Conservation (phyloP, 78 protist genomes). For the Dictyostelium intermedium region DNA sequence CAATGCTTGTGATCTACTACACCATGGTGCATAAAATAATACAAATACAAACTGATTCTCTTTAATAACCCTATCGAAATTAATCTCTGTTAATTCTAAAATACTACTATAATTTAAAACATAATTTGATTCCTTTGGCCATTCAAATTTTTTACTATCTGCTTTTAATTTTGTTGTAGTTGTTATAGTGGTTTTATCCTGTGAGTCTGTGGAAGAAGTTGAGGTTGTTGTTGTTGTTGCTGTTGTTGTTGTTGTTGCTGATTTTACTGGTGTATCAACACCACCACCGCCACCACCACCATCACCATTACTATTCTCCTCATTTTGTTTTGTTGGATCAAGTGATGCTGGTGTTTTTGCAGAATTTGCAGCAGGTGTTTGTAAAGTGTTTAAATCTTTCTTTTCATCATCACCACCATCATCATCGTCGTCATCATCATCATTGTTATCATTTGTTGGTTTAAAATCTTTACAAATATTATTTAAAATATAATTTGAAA, state of each 20-base stretch:
- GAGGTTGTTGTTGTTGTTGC: background rate
- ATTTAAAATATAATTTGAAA: background rate
- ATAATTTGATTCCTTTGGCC: slow-evolving; percentile 9
- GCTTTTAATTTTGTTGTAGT: background rate
- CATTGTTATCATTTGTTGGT: background rate
- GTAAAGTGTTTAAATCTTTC: background rate
- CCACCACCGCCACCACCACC: too few species aligned
- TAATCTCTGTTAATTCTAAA: slow-evolving; percentile 9
- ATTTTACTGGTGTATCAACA: background rate
- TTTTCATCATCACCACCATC: background rate
- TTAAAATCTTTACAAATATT: background rate
- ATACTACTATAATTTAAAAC: background rate
- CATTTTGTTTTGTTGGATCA: background rate
- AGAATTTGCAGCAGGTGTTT: background rate
- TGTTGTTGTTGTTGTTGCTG: background rate
- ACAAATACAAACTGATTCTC: slow-evolving; percentile 55
- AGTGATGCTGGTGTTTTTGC: background rate
- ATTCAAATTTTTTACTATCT: background rate
- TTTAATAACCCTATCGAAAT: slow-evolving; percentile 24
- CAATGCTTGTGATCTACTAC: slow-evolving; percentile 37
- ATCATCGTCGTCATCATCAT: background rate
- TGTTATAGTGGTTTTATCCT: background rate
- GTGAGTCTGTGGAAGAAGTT: background rate
- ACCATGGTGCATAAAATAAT: slow-evolving; percentile 76
- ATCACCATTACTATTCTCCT: background rate